These are phyloP conservation scores for Auriscalpium vulgare DNA, from an alignment of 768 basidiomycete genomes.

Conservation along the genomic window DNA sequence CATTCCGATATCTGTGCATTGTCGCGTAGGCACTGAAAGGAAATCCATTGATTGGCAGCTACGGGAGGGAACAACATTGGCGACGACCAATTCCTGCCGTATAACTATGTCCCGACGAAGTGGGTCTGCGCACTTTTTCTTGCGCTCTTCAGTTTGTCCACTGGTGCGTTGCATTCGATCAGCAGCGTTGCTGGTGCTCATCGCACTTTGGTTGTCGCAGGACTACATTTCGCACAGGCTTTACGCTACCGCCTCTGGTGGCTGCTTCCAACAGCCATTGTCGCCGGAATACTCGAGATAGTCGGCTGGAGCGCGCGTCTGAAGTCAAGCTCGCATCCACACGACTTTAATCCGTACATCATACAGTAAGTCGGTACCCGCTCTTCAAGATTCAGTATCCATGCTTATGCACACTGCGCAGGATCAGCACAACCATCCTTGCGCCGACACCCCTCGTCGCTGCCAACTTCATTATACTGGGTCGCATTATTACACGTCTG, in stretches of 20 bases:
- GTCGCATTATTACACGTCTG: constrained; percentile 9
- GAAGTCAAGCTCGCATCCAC: constrained; percentile 24
- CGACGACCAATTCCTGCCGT: background rate
- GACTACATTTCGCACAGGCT: constrained; percentile 21
- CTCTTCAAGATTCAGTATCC: background rate
- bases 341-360: constrained; percentile 26
- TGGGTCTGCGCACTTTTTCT: constrained; percentile 6
- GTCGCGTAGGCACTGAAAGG: no score
- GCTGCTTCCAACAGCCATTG: constrained; percentile 25
- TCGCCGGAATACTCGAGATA: constrained; percentile 27
- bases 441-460: constrained; percentile 17
- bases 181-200: background rate
- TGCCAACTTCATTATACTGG: constrained; percentile 15
- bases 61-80: no score
- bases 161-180: background rate
- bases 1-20: no score
- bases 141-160: background rate
- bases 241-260: constrained; percentile 26
- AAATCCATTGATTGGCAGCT: no score
- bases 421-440: constrained; percentile 25
- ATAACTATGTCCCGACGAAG: constrained; percentile 7
- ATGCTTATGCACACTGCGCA: background rate
- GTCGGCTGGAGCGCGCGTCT: constrained; percentile 31
- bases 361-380: constrained; percentile 27
- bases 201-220: constrained; percentile 6